Base-by-base conservation (phyloP, 441 rosid genomes). In the Syzygium syzygioides region DNA sequence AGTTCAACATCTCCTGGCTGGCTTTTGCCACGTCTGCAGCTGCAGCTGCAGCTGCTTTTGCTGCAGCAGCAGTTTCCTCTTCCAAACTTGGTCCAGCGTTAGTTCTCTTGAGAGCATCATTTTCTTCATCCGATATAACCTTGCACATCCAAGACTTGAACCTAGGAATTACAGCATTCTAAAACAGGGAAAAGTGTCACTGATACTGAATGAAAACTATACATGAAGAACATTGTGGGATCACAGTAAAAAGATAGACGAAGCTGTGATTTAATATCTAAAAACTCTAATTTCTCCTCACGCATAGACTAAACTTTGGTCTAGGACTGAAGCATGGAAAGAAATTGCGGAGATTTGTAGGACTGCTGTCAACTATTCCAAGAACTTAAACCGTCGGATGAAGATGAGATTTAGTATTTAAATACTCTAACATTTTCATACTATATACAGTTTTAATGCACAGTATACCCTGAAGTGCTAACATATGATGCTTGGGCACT, bases 41-140 rank as follows among this genome's bases (percentile, higher is more conserved):
- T 25, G 99, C 98, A 3, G 96, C 95, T 6, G 99, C 97, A 23
- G 99, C 99, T 84, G 99, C 92, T 94, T 96, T 97, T 57, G 99
- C 98, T 79, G 99, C 99, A 48, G 97, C 96, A 34, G 97, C 98
- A 68, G 99, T 96, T 91, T 97, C 99, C 91, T 98, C 99, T 85
- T 94, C 97, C 92, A 95, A 90, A 94, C 94, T 97, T 87, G 98
- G 97, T 90, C 94, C 95, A 86, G 87, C 89, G 55, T 91, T 89
- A 89, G 87, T 87, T 91, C 94, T 92, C 90, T 89, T 92, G 53
- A 66, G 90, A 88, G 87, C 89, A 79, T 93, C 95, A 90, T 94
- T 87, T 89, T 95, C 96, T 91, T 96, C 98, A 92, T 95, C 99
- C 41, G 91, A 68, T 55, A 94, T 94, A 90, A 96, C 93, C 89